Conservation (phyloP, 768 basidiomycete genomes). For the Tulasnella sp. region DNA sequence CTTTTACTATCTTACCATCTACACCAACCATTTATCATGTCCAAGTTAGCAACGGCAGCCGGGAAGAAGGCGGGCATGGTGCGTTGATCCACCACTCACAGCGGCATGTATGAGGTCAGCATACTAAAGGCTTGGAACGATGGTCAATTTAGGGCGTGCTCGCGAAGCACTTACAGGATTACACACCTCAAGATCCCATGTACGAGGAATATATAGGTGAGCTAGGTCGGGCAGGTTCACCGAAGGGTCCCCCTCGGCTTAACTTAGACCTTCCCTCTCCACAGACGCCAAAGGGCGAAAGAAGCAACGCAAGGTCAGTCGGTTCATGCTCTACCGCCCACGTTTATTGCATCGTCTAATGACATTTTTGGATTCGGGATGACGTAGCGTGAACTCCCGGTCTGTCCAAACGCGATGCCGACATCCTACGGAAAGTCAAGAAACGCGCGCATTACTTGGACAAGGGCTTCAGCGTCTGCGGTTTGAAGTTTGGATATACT, state of each 20-base stretch:
- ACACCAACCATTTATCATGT: background rate
- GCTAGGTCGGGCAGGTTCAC: conserved; percentile 36
- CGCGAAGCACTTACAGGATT: conserved; percentile 50
- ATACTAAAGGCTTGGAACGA: too few relatives aligned
- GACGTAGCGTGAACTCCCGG: conserved; percentile 56
- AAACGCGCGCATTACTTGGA: conserved; percentile 53
- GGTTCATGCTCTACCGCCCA: background rate
- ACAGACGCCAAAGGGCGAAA: background rate
- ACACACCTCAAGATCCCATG: conserved; percentile 61
- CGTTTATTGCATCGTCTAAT: background rate
- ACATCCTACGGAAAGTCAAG: conserved; percentile 64
- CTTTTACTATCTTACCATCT: background rate
- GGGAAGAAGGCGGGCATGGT: conserved; percentile 22
- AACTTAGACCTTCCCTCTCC: background rate
- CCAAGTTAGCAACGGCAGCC: conserved; percentile 14
- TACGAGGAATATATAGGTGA: conserved; percentile 55
- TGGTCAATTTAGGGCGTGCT: conserved; percentile 56
- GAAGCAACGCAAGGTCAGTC: background rate
- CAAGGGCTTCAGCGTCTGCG: conserved; percentile 71
- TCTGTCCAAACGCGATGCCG: conserved; percentile 61
- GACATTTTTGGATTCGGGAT: background rate
- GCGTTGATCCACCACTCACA: background rate
- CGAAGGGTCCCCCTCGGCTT: background rate
- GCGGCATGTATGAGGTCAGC: too few relatives aligned
- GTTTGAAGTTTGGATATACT: conserved; percentile 79